Conservation (phyloP, 805 yeast genomes). For the Wickerhamiella spandovensis region DNA sequence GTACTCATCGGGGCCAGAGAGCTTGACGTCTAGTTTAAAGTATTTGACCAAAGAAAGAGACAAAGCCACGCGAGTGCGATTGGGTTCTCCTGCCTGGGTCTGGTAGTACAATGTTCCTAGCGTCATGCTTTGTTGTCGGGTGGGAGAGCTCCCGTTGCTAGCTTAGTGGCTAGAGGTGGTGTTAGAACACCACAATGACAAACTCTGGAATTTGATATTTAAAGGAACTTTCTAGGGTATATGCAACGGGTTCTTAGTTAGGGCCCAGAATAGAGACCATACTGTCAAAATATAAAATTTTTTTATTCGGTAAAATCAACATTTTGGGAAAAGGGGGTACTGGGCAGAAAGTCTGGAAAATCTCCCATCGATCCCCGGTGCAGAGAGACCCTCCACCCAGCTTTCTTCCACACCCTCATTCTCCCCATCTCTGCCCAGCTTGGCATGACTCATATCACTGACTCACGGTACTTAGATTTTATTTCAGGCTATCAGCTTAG, state of each 20-base stretch:
- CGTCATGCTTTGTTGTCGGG: conserved; percentile 5
- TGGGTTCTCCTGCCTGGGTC: conserved; percentile 13
- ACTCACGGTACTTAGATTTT: neutral
- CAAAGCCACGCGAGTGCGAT: conserved; percentile 15
- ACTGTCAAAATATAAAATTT: too few species aligned
- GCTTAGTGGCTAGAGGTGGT: neutral
- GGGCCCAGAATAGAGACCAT: neutral
- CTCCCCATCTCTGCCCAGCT: neutral
- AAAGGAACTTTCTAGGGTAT: neutral
- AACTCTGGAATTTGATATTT: neutral
- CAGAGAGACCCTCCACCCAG: too few species aligned
- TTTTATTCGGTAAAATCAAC: too few species aligned
- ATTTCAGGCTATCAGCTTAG: neutral
- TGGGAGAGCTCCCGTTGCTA: neutral
- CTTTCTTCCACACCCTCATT: neutral
- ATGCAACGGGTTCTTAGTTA: neutral
- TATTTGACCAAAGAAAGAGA: conserved; percentile 31
- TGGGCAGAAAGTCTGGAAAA: too few species aligned
- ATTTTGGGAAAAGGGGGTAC: too few species aligned
- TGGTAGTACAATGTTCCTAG: conserved; percentile 14
- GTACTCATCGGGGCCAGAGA: conserved; percentile 31
- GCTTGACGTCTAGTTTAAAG: conserved; percentile 43
- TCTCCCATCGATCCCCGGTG: too few species aligned
- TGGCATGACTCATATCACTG: neutral
- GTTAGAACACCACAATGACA: neutral